Percentiles rank a stretch among this genome's conserved stretches.
phyloP scores from a whole-genome alignment of 495 filamentous ascomycete species.

The Echria macrotheca region DNA sequence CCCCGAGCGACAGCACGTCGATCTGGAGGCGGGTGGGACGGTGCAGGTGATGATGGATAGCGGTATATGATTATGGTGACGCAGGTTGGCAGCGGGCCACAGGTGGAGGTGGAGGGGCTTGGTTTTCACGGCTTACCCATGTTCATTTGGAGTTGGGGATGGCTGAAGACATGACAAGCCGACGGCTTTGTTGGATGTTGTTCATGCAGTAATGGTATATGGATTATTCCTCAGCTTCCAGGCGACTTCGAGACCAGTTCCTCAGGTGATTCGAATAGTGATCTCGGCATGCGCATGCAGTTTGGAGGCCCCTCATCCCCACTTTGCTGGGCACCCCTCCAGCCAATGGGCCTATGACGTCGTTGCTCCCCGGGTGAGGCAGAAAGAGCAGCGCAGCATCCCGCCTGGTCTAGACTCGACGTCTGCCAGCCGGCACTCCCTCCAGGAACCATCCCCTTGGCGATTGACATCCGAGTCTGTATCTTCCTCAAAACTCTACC shows the following conservation, averaged over 20 bases:
- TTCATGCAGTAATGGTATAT: not conserved
- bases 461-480: not conserved
- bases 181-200: not conserved
- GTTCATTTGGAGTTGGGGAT: not conserved
- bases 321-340: not conserved
- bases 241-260: too few species aligned
- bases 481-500: not conserved
- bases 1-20: not conserved
- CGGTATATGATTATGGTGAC: too few species aligned
- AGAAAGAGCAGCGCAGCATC: not conserved
- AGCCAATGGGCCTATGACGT: slow-evolving; percentile 11
- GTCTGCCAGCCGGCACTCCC: not conserved
- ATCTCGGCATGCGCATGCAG: too few species aligned
- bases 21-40: too few species aligned
- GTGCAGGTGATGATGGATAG: too few species aligned
- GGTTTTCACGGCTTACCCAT: too few species aligned
- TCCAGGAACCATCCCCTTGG: not conserved
- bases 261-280: too few species aligned
- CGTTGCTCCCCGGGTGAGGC: slow-evolving; percentile 1
- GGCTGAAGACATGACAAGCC: slow-evolving; percentile 9
- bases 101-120: too few species aligned
- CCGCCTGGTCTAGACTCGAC: not conserved
- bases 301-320: too few species aligned
- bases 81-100: too few species aligned
- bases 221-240: not conserved